Percentiles rank a stretch among this genome's conserved stretches.
phyloP scores from a whole-genome alignment of 1,284 basidiomycete genomes.

The Exobasidium rhododendri region DNA sequence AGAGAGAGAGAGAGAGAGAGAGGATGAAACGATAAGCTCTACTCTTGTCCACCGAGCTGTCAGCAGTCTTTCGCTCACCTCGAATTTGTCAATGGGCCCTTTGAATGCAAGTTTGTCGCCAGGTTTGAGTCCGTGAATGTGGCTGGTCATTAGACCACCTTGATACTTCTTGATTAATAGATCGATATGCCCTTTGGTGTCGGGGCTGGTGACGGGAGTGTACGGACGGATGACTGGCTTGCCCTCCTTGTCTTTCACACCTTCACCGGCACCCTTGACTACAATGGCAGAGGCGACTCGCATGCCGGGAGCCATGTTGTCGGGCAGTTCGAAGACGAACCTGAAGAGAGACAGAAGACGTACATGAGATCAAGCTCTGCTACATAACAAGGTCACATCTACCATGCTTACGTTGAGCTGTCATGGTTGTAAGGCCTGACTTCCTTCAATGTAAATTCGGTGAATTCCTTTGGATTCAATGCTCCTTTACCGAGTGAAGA shows the following conservation, averaged over 20 bases:
- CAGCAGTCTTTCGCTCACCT: no score
- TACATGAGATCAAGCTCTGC: neutral
- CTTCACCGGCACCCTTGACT: slow-evolving; percentile 58
- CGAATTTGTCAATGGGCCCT: slow-evolving; percentile 58
- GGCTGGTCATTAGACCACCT: slow-evolving; percentile 54
- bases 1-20: no score
- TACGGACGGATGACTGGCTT: slow-evolving; percentile 76
- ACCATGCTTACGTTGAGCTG: slow-evolving; percentile 59
- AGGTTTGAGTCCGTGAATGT: slow-evolving; percentile 62
- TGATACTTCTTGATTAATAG: slow-evolving; percentile 75
- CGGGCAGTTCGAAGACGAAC: slow-evolving; percentile 81
- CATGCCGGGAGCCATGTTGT: slow-evolving; percentile 72
- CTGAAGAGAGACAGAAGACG: neutral
- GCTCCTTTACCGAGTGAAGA: slow-evolving; percentile 18
- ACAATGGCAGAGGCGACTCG: slow-evolving; percentile 65
- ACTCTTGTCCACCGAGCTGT: no score
- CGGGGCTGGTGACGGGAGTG: slow-evolving; percentile 51
- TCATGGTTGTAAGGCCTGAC: slow-evolving; percentile 91
- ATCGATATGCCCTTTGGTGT: slow-evolving; percentile 45
- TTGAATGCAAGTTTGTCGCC: slow-evolving; percentile 84
- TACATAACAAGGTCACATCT: slow-evolving; percentile 19
- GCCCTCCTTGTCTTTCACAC: slow-evolving; percentile 68
- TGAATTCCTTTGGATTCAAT: slow-evolving; percentile 63
- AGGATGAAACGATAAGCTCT: no score
- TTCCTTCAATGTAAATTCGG: slow-evolving; percentile 77